These are phyloP conservation scores for Ophiostoma populinum DNA, from an alignment of 2,329 filamentous ascomycete genomes.

Conservation along the genomic window DNA sequence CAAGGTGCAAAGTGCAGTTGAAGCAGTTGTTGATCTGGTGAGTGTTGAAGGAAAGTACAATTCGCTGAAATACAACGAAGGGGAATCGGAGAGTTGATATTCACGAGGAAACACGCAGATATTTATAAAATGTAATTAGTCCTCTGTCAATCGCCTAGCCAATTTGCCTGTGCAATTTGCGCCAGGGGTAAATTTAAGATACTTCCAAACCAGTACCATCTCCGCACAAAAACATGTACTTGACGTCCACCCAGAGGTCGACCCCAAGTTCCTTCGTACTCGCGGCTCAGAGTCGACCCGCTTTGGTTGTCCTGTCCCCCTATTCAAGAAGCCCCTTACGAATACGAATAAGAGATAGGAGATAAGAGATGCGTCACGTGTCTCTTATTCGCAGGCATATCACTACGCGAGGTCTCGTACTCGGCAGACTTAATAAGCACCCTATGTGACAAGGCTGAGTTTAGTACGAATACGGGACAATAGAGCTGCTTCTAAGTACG, in stretches of 20 bases:
- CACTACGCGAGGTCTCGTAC: no score
- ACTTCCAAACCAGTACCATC: no score
- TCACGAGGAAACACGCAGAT: conserved; percentile 3
- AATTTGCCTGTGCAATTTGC: conserved; percentile 3
- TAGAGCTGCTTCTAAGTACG: no score
- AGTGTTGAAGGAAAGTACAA: background rate
- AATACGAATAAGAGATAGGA: conserved; percentile 12
- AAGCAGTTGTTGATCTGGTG: background rate
- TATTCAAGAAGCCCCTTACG: conserved; percentile 6
- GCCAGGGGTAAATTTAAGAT: conserved; percentile 8
- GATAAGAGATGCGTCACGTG: conserved; percentile 2
- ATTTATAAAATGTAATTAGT: conserved; percentile 3
- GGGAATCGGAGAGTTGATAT: background rate
- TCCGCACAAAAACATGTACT: no score
- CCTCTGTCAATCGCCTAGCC: background rate
- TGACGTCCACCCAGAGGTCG: background rate
- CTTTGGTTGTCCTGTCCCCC: background rate
- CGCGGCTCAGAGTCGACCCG: background rate
- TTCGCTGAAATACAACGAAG: background rate
- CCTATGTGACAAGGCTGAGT: background rate
- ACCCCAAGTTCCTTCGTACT: background rate
- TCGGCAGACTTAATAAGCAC: background rate
- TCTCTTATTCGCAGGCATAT: background rate
- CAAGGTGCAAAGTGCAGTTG: background rate
- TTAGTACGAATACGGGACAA: no score